Evolutionary conservation across 768 basidiomycete species (phyloP).

Genomic region (Tricholoma furcatifolium): DNA sequence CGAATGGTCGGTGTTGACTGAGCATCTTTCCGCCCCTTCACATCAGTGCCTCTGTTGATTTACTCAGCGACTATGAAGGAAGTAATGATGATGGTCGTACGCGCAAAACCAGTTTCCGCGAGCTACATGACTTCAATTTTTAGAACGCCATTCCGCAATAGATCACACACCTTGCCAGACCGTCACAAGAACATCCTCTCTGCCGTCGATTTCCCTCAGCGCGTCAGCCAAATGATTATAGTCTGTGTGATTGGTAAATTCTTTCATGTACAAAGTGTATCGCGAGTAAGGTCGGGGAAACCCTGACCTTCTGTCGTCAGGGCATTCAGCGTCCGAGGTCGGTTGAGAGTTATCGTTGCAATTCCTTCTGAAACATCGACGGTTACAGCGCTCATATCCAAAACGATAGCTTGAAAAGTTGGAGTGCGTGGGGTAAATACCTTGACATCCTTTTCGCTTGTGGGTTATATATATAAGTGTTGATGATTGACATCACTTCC

Average conservation of each 20-base stretch:
- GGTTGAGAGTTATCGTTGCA: conserved; percentile 67
- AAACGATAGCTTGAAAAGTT: too few relatives aligned
- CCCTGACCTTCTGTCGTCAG: conserved; percentile 48
- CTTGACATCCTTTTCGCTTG: too few relatives aligned
- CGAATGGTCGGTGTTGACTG: conserved; percentile 33
- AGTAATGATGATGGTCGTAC: conserved; percentile 35
- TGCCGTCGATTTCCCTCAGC: conserved; percentile 55
- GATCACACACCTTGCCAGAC: conserved; percentile 58
- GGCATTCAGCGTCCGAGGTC: conserved; percentile 60
- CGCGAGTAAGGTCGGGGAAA: background rate
- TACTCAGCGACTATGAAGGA: background rate
- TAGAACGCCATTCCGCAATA: background rate
- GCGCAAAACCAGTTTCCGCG: conserved; percentile 75
- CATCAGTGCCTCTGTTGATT: conserved; percentile 53
- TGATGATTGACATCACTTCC: too few relatives aligned
- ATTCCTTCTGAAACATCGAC: conserved; percentile 55
- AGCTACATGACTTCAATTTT: conserved; percentile 31
- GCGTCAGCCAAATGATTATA: conserved; percentile 60
- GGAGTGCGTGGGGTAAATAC: too few relatives aligned
- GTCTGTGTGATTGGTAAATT: conserved; percentile 36
- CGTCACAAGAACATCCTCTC: conserved; percentile 62
- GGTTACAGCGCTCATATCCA: conserved; percentile 44
- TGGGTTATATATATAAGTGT: too few relatives aligned
- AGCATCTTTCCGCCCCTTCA: conserved; percentile 30
- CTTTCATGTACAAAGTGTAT: background rate